Base-by-base conservation (phyloP, 768 basidiomycete species). In the Mycena alexandri region DNA sequence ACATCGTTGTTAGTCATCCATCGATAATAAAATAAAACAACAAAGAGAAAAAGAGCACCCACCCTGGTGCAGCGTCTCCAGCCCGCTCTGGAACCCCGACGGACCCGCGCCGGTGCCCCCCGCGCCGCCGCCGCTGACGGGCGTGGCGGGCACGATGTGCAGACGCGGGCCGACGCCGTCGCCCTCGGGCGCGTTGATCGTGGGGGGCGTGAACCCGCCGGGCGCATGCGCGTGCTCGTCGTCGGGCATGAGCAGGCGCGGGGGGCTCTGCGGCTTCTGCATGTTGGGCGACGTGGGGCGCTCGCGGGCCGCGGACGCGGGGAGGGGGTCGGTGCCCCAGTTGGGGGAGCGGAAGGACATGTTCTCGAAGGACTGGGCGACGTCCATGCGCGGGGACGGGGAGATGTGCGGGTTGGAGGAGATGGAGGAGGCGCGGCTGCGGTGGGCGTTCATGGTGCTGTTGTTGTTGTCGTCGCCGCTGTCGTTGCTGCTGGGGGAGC, bases 91-190 rank as follows among this genome's bases (percentile, higher is more conserved):
- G 81, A 89, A 91, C 5, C 38, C 10, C 44, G 86, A 83, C 42
- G n/a, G n/a, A n/a, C 80, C 84, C 43, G 80, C 38, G 10, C 38
- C 75, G 65, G 84, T 82, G 12, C 79, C 78, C 42, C 80, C 80
- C 29, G 80, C 83, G 41, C 80, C 88, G 22, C 87, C 89, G 48
- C 89, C 90, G 66, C 86, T 87, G 61, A 95, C 84, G 10, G 93
- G 93, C 4, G 93, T 95, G 22, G 93, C 92, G 46, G 93, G 93
- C 9, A 94, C 92, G 68, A 95, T 90, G 74, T 93, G 88, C 67
- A 95, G 84, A 57, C 85, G 86, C 0, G 91, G 92, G 0, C 90
- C 88, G 55, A 81, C 78, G 42, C 85, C 86, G 61, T 85, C 84
- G 46, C 86, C 89, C 4, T 87, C 85, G 84, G 89, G 42, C 75